These are phyloP conservation scores for Ramalina intermedia DNA, from an alignment of 495 filamentous ascomycete species.

Conservation along the genomic window DNA sequence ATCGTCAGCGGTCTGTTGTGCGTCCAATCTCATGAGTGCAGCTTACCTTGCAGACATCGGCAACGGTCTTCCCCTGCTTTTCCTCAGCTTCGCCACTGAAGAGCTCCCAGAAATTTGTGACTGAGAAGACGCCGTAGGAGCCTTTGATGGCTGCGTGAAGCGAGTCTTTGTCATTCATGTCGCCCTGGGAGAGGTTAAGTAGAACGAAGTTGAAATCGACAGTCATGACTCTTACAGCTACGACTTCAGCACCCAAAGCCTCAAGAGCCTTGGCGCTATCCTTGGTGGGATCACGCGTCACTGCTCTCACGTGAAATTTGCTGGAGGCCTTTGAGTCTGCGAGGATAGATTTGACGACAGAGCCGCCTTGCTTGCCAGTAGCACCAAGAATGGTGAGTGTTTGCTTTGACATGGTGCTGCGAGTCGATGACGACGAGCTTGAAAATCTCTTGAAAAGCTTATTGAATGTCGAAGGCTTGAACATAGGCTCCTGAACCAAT, in stretches of 20 bases:
- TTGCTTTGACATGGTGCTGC: neutral
- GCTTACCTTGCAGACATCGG: slow-evolving; percentile 22
- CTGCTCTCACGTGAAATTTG: slow-evolving; percentile 34
- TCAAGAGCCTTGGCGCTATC: slow-evolving; percentile 26
- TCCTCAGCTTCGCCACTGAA: slow-evolving; percentile 30
- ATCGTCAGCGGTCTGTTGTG: neutral
- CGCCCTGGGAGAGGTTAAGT: slow-evolving; percentile 10
- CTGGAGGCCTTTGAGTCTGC: slow-evolving; percentile 27
- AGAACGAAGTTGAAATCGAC: neutral
- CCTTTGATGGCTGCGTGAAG: slow-evolving; percentile 30
- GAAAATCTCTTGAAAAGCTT: neutral
- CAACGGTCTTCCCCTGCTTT: slow-evolving; percentile 41
- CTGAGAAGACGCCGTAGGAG: slow-evolving; percentile 33
- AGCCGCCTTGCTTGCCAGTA: slow-evolving; percentile 44
- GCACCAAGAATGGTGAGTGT: slow-evolving; percentile 39
- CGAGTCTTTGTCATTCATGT: slow-evolving; percentile 26
- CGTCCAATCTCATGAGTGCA: neutral
- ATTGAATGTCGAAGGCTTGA: no score
- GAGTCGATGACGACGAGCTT: neutral
- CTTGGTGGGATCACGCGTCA: slow-evolving; percentile 38
- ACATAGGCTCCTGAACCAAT: no score
- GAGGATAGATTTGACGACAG: slow-evolving; percentile 34
- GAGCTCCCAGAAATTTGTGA: slow-evolving; percentile 29
- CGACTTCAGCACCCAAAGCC: slow-evolving; percentile 30
- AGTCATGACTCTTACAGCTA: slow-evolving; percentile 7